Base-by-base conservation (phyloP, 345 rosid species). In the Acer negundo region DNA sequence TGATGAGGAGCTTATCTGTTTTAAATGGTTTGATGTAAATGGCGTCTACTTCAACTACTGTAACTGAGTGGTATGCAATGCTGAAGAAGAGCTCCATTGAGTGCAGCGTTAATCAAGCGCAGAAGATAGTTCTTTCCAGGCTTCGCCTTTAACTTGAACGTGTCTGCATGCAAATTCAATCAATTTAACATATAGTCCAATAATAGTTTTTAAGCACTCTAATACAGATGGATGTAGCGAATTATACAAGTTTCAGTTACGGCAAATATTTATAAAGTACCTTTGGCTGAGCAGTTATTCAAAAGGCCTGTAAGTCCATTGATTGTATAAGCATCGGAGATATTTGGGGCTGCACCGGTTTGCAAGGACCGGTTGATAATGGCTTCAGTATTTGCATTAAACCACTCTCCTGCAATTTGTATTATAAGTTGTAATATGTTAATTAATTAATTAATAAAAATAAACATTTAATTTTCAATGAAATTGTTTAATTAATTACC, bases 291-390 rank as follows among this genome's bases (percentile, higher is more conserved):
- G 69, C 86, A 84, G 51, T 84, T 84, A 65, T 84, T 81, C 7
- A 84, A 73, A 22, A 80, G 86, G 22, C 86, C 86, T 55, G 84
- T 75, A 61, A 81, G 82, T 19, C 86, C 84, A 73, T 81, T 79
- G 17, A 84, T 62, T 55, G 77, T 74, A 63, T 74, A 74, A 8
- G 77, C 77, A 42, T 74, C 62, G 2, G 77, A 74, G 12, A 81
- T 78, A 75, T 84, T 84, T 11, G 86, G 82, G 2, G 62, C 74
- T 17, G 20, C 80, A 40, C 87, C 87, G 1, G 76, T 79, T 38
- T 65, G 80, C 20, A 81, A 62, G 3, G 87, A 77, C 71, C 81
- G 84, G 17, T 56, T 84, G 62, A 84, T 76, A 17, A 81, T 56
- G 56, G 82, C 80, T 62, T 77, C 85, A 11, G 83, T 46, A 74